Conservation (phyloP, 2,329 filamentous ascomycete genomes). For the Colletotrichum eremochloae region DNA sequence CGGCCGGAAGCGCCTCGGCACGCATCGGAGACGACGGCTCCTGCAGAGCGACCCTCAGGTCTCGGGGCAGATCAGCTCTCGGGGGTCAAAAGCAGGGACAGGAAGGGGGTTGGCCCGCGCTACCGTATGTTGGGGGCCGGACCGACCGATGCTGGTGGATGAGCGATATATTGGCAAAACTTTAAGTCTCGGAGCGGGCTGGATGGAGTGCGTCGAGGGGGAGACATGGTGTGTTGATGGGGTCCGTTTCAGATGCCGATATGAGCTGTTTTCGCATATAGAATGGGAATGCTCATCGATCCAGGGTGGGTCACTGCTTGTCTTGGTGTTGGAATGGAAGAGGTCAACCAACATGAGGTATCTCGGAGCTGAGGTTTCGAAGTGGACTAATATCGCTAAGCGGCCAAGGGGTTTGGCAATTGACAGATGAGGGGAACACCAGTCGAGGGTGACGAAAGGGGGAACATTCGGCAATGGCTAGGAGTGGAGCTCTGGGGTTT, state of each 20-base stretch:
- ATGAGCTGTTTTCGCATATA: neutral
- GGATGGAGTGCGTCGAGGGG: neutral
- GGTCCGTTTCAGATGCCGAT: constrained; percentile 32
- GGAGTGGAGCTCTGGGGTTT: too few relatives aligned
- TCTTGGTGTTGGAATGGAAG: neutral
- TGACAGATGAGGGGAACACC: neutral
- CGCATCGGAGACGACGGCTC: constrained; percentile 31
- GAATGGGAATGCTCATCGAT: neutral
- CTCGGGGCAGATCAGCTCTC: constrained; percentile 25
- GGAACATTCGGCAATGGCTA: neutral
- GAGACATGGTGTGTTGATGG: constrained; percentile 19
- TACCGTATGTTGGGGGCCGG: constrained; percentile 34
- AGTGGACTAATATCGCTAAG: constrained; percentile 2
- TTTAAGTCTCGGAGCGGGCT: constrained; percentile 17
- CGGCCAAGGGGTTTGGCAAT: neutral
- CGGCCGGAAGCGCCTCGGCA: constrained; percentile 26
- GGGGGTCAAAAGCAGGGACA: constrained; percentile 22
- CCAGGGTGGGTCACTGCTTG: neutral
- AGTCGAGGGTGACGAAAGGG: neutral
- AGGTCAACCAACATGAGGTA: neutral
- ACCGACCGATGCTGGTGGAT: constrained; percentile 33
- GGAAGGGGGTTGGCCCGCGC: constrained; percentile 17
- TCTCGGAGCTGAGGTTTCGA: constrained; percentile 25
- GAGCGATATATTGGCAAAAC: constrained; percentile 33
- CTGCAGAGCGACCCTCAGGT: constrained; percentile 28